Evolutionary conservation across 164 flowering plant genomes (phyloP), one percentile per base, ranked within the genome.

Genomic region (Dillenia suffruticosa): DNA sequence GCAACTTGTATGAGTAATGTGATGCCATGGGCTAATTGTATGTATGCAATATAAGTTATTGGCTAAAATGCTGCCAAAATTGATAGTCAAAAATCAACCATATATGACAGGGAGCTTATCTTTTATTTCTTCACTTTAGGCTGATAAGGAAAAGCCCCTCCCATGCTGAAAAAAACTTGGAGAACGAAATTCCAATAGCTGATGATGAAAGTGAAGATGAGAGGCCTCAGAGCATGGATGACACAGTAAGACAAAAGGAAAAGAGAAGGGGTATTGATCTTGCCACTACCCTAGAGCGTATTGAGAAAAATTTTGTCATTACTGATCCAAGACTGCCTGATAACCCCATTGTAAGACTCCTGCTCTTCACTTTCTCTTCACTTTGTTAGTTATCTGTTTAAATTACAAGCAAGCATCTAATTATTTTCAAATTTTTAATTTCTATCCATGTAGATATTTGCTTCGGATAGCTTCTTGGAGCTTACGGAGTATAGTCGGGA

Each of bases 291-390:
- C 96, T 94, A 5, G 97, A 94, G 76, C 96, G 99, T 75, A 94
- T 94, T 8, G 99, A 94, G 87, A 94, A 94, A 62, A 94, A 94
- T 60, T 94, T 94, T 60, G 99, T 94, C 75, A 91, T 94, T 46
- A 94, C 99, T 58, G 99, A 94, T 80, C 99, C 99, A 2, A 88
- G 99, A 74, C 79, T 94, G 54, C 97, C 99, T 51, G 99, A 94
- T 71, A 94, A 94, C 59, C 99, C 99, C 75, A 94, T 94, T 74
- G 99, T 94, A 79, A 84, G 96, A 50, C 26, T 62, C 50, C 24
- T 44, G 14, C 16, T 44, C 53, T 22, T 16, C 24, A 47, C 14
- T 8, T 51, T 15, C 11, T 6, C 0, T 16, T 8, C 9, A 16
- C 55, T 63, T 59, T 9, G 13, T 44, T 4, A 32, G 17, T 70